These are phyloP conservation scores for Macrocystidia cucumis DNA, from an alignment of 1,284 basidiomycete genomes.

Conservation along the genomic window DNA sequence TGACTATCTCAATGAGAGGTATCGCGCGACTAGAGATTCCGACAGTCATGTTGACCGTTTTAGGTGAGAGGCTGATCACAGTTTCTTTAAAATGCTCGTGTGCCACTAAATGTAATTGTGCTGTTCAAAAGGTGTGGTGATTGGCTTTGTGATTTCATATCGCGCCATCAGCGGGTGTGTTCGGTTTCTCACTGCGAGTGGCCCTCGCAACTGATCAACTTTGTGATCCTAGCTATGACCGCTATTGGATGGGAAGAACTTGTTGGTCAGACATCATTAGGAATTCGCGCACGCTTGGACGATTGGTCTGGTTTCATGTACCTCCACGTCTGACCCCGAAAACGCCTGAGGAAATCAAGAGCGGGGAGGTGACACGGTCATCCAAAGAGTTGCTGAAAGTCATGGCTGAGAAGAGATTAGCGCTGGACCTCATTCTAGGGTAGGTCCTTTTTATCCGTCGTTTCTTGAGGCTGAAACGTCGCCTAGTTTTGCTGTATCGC, in stretches of 20 bases:
- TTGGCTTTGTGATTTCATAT: slow-evolving; percentile 67
- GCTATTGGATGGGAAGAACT: slow-evolving; percentile 57
- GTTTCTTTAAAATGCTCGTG: neutral
- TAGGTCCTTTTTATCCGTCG: slow-evolving; percentile 16
- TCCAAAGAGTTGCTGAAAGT: slow-evolving; percentile 34
- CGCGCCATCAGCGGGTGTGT: slow-evolving; percentile 49
- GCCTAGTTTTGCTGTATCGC: slow-evolving; percentile 43
- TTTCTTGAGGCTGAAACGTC: neutral
- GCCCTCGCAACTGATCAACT: neutral
- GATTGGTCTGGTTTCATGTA: slow-evolving; percentile 58
- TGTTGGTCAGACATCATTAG: slow-evolving; percentile 53
- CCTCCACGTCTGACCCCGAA: slow-evolving; percentile 37
- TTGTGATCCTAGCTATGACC: slow-evolving; percentile 38
- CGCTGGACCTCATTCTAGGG: slow-evolving; percentile 53
- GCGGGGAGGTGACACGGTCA: slow-evolving; percentile 21
- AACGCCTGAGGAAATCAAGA: slow-evolving; percentile 25
- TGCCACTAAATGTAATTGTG: too few species aligned
- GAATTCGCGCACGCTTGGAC: slow-evolving; percentile 37
- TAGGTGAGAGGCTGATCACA: slow-evolving; percentile 33
- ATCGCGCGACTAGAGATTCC: slow-evolving; percentile 38
- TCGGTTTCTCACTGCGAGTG: neutral
- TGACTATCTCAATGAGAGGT: slow-evolving; percentile 33
- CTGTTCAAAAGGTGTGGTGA: slow-evolving; percentile 45
- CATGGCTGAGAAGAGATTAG: slow-evolving; percentile 55
- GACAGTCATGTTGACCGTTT: slow-evolving; percentile 51